Conservation (phyloP, 2,329 filamentous ascomycete genomes). For the Rutstroemia sp. region DNA sequence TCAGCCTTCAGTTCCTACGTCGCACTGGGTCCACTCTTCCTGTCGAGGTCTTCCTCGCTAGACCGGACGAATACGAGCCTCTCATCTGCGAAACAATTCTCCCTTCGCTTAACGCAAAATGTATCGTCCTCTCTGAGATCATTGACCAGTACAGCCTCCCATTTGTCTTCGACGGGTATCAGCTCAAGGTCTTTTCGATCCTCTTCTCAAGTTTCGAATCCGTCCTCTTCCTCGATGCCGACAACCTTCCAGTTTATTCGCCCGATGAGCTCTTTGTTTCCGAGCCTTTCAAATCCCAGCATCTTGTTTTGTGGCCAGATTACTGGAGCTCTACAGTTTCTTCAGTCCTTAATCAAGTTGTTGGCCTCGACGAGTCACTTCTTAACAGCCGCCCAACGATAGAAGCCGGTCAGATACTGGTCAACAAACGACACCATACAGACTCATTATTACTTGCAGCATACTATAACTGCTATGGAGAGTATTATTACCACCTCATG, state of each 20-base stretch:
- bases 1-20: conserved; percentile 35
- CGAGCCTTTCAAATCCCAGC: conserved; percentile 34
- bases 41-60: conserved; percentile 35
- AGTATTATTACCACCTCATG: conserved; percentile 13
- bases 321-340: conserved; percentile 37
- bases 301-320: conserved; percentile 41
- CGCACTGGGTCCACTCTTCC: conserved; percentile 31
- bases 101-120: conserved; percentile 33
- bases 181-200: conserved; percentile 37
- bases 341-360: conserved; percentile 10
- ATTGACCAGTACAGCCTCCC: background rate
- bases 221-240: conserved; percentile 42
- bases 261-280: conserved; percentile 35
- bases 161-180: conserved; percentile 28
- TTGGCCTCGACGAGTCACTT: background rate
- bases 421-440: conserved; percentile 36
- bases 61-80: conserved; percentile 31
- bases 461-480: conserved; percentile 42
- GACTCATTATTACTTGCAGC: conserved; percentile 37
- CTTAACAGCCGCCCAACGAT: conserved; percentile 27
- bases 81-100: conserved; percentile 33
- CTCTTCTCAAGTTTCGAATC: conserved; percentile 43
- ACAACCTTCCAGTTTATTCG: conserved; percentile 36
- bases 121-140: conserved; percentile 26
- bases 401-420: conserved; percentile 34